phyloP scores from a whole-genome alignment of 148 eudicot species.

The Vaccinium vitisidaea region DNA sequence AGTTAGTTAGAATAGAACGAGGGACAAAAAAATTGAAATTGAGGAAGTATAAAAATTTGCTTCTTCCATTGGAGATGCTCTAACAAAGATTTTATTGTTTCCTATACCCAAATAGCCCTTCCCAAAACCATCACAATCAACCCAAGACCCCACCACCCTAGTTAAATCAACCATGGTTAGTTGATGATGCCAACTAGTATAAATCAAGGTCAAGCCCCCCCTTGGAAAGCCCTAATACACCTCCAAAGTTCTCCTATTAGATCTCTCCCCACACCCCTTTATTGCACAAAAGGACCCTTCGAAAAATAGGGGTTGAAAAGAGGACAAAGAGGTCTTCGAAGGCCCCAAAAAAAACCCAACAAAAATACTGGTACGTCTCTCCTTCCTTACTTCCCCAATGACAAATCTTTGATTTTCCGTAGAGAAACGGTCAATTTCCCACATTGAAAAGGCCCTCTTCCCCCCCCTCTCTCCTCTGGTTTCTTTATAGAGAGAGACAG shows the following conservation, averaged over 20 bases:
- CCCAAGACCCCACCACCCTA: not conserved
- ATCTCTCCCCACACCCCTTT: not conserved
- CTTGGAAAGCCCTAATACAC: constrained; percentile 18
- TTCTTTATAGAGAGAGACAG: constrained; percentile 20
- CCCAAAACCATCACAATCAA: not conserved
- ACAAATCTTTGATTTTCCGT: not conserved
- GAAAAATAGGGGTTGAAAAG: constrained; percentile 7
- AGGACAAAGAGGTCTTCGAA: constrained; percentile 19
- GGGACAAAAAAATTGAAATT: no score
- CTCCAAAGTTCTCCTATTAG: not conserved
- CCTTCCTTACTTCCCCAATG: constrained; percentile 13
- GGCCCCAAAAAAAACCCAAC: not conserved
- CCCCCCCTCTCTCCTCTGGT: constrained; percentile 1
- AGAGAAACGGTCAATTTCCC: constrained; percentile 6
- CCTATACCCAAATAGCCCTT: not conserved
- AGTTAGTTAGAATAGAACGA: no score
- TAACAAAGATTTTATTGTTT: not conserved
- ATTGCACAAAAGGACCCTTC: not conserved
- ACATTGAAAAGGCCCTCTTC: constrained; percentile 4
- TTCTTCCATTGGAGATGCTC: no score
- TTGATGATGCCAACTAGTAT: constrained; percentile 9
- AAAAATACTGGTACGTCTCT: constrained; percentile 18
- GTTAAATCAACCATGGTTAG: constrained; percentile 12
- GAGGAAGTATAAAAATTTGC: no score
- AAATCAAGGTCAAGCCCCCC: not conserved